Evolutionary conservation across 1,284 basidiomycete species (phyloP), one percentile per base, ranked within the genome.

Genomic region (Ustilago curta): DNA sequence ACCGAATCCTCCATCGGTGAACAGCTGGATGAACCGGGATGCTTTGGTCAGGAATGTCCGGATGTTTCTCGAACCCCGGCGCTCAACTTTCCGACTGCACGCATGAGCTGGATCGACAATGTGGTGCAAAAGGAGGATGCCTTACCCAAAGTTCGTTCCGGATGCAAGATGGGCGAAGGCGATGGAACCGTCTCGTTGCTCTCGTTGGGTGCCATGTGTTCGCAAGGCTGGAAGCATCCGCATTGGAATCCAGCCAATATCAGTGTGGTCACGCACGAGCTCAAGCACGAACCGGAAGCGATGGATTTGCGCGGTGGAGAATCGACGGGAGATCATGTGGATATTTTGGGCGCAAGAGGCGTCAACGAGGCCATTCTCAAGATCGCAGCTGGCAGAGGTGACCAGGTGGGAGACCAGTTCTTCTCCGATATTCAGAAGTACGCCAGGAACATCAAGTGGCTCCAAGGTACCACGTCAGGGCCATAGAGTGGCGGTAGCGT

Each of bases 151-250:
- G 76, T 82, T 6, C 59, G 78, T 0, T 40, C 81, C 0, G 84
- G 83, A 4, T 82, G 76, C 59, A 78, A 80, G 50, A 73, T 84
- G 65, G 81, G 81, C 27, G 82, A 85, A 44, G 96, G 96, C 23
- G 97, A 99, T 85, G 97, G 97, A 5, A 99, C 97, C 1, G 96
- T 98, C 7, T 91, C 92, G 66, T 87, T 97, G 19, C 85, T 97
- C 18, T 94, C 93, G 76, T 87, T 97, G 39, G 96, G 95, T 8
- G 91, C 93, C 8, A 98, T 99, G 95, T 98, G 96, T 81, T 92
- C 93, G 80, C 68, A 81, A 43, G 96, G 95, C 3, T 97, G 96
- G 96, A 94, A 95, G 85, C 88, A 91, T 59, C 88, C 89, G 70
- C 88, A 91, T 54, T 99, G 95, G 92, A 99, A 99, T 85, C 97